phyloP scores from a whole-genome alignment of 1,284 basidiomycete species.

The Cryptococcus sp. region DNA sequence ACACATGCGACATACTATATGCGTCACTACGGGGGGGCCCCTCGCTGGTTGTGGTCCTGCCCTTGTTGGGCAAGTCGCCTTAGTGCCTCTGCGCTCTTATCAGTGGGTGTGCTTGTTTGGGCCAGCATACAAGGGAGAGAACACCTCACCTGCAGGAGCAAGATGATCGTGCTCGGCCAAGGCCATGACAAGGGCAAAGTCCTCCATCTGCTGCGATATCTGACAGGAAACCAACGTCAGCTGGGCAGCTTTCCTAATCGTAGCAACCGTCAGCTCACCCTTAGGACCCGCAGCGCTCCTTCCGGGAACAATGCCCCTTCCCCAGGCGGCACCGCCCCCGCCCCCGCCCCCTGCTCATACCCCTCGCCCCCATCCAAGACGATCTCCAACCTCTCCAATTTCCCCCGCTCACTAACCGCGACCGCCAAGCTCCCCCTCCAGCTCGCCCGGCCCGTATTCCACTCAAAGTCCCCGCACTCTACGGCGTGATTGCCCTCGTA shows the following conservation, averaged over 20 bases:
- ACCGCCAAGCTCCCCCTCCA: conserved; percentile 2
- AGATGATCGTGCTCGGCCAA: not conserved
- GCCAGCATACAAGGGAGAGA: no score
- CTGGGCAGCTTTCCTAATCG: not conserved
- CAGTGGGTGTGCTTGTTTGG: no score
- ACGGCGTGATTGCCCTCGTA: not conserved
- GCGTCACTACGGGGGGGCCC: no score
- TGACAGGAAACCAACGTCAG: not conserved
- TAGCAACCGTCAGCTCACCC: conserved; percentile 2
- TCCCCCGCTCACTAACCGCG: not conserved
- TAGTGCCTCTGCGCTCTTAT: no score
- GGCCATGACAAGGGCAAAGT: conserved; percentile 1
- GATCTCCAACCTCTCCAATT: not conserved
- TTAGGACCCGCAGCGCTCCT: conserved; percentile 1
- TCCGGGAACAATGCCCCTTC: conserved; percentile 4
- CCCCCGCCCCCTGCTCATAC: not conserved
- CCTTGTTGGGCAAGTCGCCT: no score
- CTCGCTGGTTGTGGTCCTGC: no score
- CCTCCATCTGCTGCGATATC: conserved; percentile 11
- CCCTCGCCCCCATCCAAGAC: not conserved
- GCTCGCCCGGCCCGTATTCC: not conserved
- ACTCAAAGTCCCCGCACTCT: not conserved
- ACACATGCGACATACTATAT: no score
- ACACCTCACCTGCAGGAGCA: conserved; percentile 3
- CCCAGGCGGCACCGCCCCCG: not conserved